phyloP scores from a whole-genome alignment of 75 land plant genomes.

The Azolla pinnata region DNA sequence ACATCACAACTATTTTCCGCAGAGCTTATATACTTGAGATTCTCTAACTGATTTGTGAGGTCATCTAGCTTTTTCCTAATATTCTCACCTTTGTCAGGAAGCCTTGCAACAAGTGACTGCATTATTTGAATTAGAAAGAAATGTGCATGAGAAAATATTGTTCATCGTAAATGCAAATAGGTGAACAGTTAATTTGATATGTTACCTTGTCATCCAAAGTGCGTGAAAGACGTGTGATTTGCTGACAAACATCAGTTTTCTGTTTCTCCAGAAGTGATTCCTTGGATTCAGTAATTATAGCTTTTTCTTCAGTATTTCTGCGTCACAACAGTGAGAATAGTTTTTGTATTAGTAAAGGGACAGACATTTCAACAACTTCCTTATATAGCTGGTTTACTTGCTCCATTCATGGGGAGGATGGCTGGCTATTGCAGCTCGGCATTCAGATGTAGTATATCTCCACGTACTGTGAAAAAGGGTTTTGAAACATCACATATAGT shows the following conservation, averaged over 20 bases:
- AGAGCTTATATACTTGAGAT: conserved; percentile 4
- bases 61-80: conserved; percentile 41
- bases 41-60: conserved; percentile 34
- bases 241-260: conserved; percentile 25
- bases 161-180: too few species aligned
- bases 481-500: neutral
- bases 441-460: too few species aligned
- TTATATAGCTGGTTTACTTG: too few species aligned
- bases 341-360: too few species aligned
- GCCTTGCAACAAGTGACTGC: conserved; percentile 43
- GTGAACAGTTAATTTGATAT: conserved; percentile 3
- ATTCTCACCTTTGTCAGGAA: conserved; percentile 64
- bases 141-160: too few species aligned
- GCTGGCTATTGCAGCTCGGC: too few species aligned
- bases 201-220: conserved; percentile 44
- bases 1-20: too few species aligned
- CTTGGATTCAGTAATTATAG: neutral
- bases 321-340: neutral
- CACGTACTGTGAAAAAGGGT: neutral
- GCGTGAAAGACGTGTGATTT: conserved; percentile 36
- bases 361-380: too few species aligned
- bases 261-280: conserved; percentile 15
- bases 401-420: too few species aligned
- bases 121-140: too few species aligned
- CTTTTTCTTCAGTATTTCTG: neutral